These are phyloP conservation scores for Huntiella savannae DNA, from an alignment of 2,329 filamentous ascomycete genomes.

Conservation along the genomic window DNA sequence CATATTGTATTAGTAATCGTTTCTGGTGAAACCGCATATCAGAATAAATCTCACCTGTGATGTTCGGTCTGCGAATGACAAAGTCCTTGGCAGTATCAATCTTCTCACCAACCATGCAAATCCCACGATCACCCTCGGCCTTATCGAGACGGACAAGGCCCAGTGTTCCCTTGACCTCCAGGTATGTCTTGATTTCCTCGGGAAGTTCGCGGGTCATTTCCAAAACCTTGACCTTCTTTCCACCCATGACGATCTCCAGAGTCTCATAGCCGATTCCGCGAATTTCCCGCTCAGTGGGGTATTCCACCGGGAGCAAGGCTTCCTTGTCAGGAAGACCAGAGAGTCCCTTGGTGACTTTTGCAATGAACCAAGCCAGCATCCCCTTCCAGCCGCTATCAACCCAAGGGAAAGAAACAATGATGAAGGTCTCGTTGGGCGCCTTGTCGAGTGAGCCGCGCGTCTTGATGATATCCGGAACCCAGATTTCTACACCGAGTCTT, in stretches of 20 bases:
- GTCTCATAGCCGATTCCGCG: slow-evolving; percentile 37
- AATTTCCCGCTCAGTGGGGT: slow-evolving; percentile 38
- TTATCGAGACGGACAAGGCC: slow-evolving; percentile 49
- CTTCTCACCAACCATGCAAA: slow-evolving; percentile 9
- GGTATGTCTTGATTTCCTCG: slow-evolving; percentile 40
- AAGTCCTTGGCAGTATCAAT: slow-evolving; percentile 9
- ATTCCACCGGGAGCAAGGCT: slow-evolving; percentile 45
- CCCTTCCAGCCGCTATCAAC: slow-evolving; percentile 22
- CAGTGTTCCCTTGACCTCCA: slow-evolving; percentile 47
- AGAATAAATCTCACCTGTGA: slow-evolving; percentile 5
- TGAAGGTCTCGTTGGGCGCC: slow-evolving; percentile 29
- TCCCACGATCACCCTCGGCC: slow-evolving; percentile 6
- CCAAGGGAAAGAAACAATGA: slow-evolving; percentile 51
- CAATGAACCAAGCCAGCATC: slow-evolving; percentile 27
- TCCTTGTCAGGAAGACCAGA: slow-evolving; percentile 38
- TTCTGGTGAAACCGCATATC: neutral
- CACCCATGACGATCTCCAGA: slow-evolving; percentile 47
- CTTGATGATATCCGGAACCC: slow-evolving; percentile 46
- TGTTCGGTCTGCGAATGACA: slow-evolving; percentile 10
- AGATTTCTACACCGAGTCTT: slow-evolving; percentile 47
- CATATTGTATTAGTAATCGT: neutral
- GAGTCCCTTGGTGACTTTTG: slow-evolving; percentile 31
- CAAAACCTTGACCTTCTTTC: slow-evolving; percentile 33
- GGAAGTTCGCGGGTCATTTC: slow-evolving; percentile 41
- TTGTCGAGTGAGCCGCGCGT: slow-evolving; percentile 26